phyloP scores from a whole-genome alignment of 202 grass and related monocot genomes.

The Cymbopogon flexuosus region DNA sequence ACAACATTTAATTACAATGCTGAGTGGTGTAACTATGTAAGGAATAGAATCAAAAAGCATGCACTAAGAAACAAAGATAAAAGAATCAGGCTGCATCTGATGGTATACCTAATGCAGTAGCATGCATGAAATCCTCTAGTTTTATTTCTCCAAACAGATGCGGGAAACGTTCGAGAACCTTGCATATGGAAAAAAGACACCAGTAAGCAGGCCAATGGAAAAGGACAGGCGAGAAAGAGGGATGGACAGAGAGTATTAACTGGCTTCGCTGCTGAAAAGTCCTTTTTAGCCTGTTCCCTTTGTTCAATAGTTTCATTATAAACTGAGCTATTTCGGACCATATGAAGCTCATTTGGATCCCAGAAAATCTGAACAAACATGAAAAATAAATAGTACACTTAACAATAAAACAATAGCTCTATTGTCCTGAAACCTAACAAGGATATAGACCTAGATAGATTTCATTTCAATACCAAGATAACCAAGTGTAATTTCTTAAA shows the following conservation, averaged over 20 bases:
- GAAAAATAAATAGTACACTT: not conserved
- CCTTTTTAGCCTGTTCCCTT: conserved; percentile 35
- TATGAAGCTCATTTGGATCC: conserved; percentile 58
- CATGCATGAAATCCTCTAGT: conserved; percentile 58
- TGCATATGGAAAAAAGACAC: conserved; percentile 22
- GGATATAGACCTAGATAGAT: not conserved
- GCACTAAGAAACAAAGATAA: conserved; percentile 3
- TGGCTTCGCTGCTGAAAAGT: conserved; percentile 54
- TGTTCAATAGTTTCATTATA: conserved; percentile 48
- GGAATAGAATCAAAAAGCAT: not conserved
- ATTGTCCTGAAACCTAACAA: not conserved
- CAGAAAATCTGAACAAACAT: conserved; percentile 54
- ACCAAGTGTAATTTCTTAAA: not conserved
- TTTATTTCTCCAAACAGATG: conserved; percentile 57
- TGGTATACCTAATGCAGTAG: conserved; percentile 61
- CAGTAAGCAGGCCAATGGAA: not conserved
- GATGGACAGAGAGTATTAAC: conserved; percentile 33
- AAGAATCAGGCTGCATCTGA: not conserved
- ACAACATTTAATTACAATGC: not conserved
- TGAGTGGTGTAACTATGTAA: no score
- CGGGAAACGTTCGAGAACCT: conserved; percentile 54
- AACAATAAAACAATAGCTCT: not conserved
- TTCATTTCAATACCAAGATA: not conserved
- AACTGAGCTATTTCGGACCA: conserved; percentile 47
- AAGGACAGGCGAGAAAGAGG: not conserved